phyloP scores from a whole-genome alignment of 2,329 filamentous ascomycete genomes.

The Pseudogymnoascus sp. region DNA sequence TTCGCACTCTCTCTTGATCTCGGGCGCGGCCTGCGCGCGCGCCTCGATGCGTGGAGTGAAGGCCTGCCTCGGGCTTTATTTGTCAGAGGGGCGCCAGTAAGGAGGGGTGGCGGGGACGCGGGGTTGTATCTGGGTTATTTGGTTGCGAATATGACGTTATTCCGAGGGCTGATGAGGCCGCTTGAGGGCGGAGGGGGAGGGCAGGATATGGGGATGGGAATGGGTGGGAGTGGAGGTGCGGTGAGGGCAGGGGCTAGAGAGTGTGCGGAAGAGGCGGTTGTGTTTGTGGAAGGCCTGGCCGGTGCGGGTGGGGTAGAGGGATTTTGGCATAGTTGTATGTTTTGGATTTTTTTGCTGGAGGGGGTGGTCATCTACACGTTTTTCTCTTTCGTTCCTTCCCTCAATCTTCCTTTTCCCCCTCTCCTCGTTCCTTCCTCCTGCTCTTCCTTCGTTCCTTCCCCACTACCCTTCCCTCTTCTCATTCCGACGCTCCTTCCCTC shows the following conservation, averaged over 20 bases:
- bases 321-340: conserved; percentile 23
- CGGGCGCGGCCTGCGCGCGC: conserved; percentile 22
- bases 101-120: conserved; percentile 25
- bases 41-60: conserved; percentile 28
- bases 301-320: conserved; percentile 23
- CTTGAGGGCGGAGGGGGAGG: conserved; percentile 15
- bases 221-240: conserved; percentile 16
- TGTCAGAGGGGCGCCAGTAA: conserved; percentile 10
- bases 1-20: conserved; percentile 26
- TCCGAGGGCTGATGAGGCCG: conserved; percentile 28
- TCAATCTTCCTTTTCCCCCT: not conserved
- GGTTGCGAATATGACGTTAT: conserved; percentile 30
- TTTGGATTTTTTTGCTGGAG: not conserved
- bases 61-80: conserved; percentile 22
- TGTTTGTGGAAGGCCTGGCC: conserved; percentile 25
- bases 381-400: not conserved
- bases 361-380: not conserved
- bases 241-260: conserved; percentile 26
- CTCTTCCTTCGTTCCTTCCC: not conserved
- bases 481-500: not conserved
- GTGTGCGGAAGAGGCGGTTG: conserved; percentile 27
- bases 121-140: conserved; percentile 29
- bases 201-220: not conserved
- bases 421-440: not conserved
- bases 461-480: not conserved